These are phyloP conservation scores for Arthroderma sp. DNA, from an alignment of 2,329 filamentous ascomycete species.

Conservation along the genomic window DNA sequence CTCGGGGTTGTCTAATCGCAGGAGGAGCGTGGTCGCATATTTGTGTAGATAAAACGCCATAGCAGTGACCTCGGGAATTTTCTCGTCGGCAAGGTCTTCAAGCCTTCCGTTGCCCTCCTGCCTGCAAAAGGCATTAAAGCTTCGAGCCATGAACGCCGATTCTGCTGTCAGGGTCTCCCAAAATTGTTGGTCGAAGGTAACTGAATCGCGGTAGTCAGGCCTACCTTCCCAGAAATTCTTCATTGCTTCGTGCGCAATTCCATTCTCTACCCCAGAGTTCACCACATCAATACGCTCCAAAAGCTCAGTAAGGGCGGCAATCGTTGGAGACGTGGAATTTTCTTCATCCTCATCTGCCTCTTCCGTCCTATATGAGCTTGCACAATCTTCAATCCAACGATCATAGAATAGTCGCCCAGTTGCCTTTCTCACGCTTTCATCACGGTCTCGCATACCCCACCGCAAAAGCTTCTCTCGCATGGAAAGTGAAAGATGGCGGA, in stretches of 20 bases:
- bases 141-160: conserved; percentile 77
- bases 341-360: conserved; percentile 34
- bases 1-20: conserved; percentile 26
- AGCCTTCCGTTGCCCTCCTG: conserved; percentile 61
- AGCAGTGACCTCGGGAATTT: conserved; percentile 86
- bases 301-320: conserved; percentile 78
- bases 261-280: conserved; percentile 78
- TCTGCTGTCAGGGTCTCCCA: conserved; percentile 52
- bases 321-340: conserved; percentile 49
- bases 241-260: conserved; percentile 89
- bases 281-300: conserved; percentile 89
- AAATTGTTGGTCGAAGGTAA: conserved; percentile 36
- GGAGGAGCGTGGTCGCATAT: conserved; percentile 50
- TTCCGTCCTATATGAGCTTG: conserved; percentile 50
- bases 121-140: conserved; percentile 87
- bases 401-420: conserved; percentile 82
- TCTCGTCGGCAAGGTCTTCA: conserved; percentile 70
- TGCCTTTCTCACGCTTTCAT: conserved; percentile 87
- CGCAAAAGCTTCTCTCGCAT: conserved; percentile 92
- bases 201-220: conserved; percentile 42
- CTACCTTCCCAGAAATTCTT: conserved; percentile 90
- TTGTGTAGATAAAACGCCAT: conserved; percentile 77
- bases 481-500: conserved; percentile 79
- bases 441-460: conserved; percentile 87
- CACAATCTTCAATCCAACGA: conserved; percentile 96